Evolutionary conservation across 2,329 filamentous ascomycete species (phyloP), one percentile per base, ranked within the genome.

Genomic region (Ophiostoma sp.): DNA sequence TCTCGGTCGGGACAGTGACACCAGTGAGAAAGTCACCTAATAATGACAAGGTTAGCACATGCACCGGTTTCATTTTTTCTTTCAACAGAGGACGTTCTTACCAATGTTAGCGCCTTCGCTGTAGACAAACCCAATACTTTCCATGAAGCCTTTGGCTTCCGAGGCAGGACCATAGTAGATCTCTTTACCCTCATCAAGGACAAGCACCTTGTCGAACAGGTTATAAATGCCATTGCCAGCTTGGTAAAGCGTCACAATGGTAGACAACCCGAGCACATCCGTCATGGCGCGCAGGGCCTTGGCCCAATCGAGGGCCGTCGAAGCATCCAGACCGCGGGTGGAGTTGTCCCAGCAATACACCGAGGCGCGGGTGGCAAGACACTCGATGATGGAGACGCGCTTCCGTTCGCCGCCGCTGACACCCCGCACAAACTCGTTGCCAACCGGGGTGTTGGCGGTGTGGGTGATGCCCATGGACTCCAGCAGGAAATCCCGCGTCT

Each of bases 211-310:
- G 80, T 96, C 91, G 71, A 94, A 93, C 45, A 88, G 85, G 36
- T 82, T 82, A 78, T 91, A 93, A 70, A 94, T 92, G 73, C 87
- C 92, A 77, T 95, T 90, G 0, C 89, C 92, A 0, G 91, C 91
- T 75, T 96, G 92, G 76, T 96, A 96, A 0, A 96, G 81, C 0
- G 92, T 92, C 1, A 96, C 91, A 70, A 95, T 93, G 0, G 92
- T 95, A 1, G 90, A 91, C 0, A 88, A 92, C 76, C 90, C 87
- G 83, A 93, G 67, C 95, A 86, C 76, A 95, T 89, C 27, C 92
- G 95, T 80, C 93, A 84, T 27, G 55, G 93, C 88, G 2, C 92
- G 87, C 1, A 96, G 81, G 0, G 85, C 87, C 72, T 84, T 84
- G 69, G 80, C 78, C 70, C 82, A 85, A 71, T 85, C 83, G 5